phyloP scores from a whole-genome alignment of 306 rosid species.

The Castanea mollissima region DNA sequence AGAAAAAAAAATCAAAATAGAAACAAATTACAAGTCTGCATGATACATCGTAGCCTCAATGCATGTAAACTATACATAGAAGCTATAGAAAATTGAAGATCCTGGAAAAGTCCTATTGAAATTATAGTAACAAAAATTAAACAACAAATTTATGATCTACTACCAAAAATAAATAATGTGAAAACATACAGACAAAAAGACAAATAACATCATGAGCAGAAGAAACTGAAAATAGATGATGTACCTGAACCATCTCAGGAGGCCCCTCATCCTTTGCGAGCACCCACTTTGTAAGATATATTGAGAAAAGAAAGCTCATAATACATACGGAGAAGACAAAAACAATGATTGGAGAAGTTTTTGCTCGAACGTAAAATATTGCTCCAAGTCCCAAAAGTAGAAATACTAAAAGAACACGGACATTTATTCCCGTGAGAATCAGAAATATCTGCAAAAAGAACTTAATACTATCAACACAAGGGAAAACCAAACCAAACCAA shows the following conservation, averaged over 20 bases:
- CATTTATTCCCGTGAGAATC: conserved; percentile 64
- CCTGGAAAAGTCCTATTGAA: background rate
- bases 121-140: background rate
- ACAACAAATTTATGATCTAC: background rate
- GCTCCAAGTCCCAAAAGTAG: conserved; percentile 66
- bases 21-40: background rate
- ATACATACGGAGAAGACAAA: conserved; percentile 88
- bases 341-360: conserved; percentile 79
- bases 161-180: background rate
- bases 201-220: conserved; percentile 1
- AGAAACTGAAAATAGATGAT: conserved; percentile 30
- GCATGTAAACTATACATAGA: background rate
- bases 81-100: background rate
- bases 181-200: background rate
- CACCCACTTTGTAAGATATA: conserved; percentile 88
- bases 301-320: conserved; percentile 74
- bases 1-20: background rate
- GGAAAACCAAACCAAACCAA: background rate
- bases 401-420: conserved; percentile 61
- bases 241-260: conserved; percentile 94
- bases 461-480: conserved; percentile 3
- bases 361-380: conserved; percentile 85
- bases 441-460: conserved; percentile 72
- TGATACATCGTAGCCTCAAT: background rate
- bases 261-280: conserved; percentile 98